Evolutionary conservation across 129 eudicot species (phyloP).

Genomic region (Lactuca saligna): DNA sequence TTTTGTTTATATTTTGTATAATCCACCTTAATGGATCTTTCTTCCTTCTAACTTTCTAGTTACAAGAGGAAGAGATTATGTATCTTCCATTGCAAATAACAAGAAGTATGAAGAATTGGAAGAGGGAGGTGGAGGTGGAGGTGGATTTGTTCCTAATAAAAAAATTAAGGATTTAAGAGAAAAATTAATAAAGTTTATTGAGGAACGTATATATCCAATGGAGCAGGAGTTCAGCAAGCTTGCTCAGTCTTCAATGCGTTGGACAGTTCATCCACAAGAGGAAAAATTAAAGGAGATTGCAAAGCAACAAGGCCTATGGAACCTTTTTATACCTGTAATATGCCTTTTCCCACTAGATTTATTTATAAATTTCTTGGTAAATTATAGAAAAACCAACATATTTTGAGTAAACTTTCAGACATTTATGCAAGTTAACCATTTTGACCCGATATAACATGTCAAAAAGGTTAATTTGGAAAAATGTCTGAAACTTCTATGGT

Average conservation of each 20-base stretch:
- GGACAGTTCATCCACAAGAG: constrained; percentile 91
- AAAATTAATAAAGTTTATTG: constrained; percentile 69
- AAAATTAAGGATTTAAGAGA: constrained; percentile 63
- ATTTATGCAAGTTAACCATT: too few species aligned
- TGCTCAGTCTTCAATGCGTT: constrained; percentile 67
- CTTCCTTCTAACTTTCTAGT: constrained; percentile 30
- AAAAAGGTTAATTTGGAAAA: too few species aligned
- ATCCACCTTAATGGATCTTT: neutral
- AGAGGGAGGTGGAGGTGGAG: constrained; percentile 29
- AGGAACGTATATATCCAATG: constrained; percentile 76
- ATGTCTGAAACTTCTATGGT: too few species aligned
- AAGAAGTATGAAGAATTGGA: constrained; percentile 31
- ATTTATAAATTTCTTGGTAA: neutral
- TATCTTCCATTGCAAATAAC: constrained; percentile 27
- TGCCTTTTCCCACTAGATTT: constrained; percentile 6
- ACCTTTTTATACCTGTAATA: constrained; percentile 87
- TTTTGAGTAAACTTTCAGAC: too few species aligned
- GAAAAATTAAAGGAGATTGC: constrained; percentile 88
- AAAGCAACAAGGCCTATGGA: constrained; percentile 90
- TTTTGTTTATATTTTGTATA: neutral
- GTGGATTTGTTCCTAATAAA: constrained; percentile 67
- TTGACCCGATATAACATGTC: too few species aligned
- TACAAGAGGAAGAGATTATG: constrained; percentile 33
- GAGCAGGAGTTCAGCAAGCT: constrained; percentile 71
- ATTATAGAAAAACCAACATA: too few species aligned